These are phyloP conservation scores for Iris pallida DNA, from an alignment of 116 monocot species.

Conservation along the genomic window DNA sequence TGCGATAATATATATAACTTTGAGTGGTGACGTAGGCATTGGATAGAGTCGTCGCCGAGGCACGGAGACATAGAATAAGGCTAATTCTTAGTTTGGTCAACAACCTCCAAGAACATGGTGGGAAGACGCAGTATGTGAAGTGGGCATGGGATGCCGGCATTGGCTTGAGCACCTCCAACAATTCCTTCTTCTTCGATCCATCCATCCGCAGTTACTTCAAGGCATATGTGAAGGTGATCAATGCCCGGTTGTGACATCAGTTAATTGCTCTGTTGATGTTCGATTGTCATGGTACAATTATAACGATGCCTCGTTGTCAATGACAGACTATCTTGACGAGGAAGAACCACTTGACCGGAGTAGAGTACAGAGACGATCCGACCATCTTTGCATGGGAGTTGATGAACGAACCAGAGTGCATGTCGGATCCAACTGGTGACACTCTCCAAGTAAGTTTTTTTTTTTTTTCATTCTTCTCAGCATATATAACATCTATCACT, in stretches of 20 bases:
- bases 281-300: too few species aligned
- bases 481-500: too few species aligned
- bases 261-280: too few species aligned
- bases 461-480: too few species aligned
- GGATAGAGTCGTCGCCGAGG: slow-evolving; percentile 71
- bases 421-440: slow-evolving; percentile 5
- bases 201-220: slow-evolving; percentile 75
- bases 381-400: slow-evolving; percentile 86
- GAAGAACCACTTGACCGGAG: slow-evolving; percentile 77
- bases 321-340: slow-evolving; percentile 64
- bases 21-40: too few species aligned
- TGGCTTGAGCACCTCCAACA: slow-evolving; percentile 55
- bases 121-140: slow-evolving; percentile 81
- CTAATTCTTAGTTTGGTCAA: slow-evolving; percentile 65
- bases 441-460: slow-evolving; percentile 23
- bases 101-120: slow-evolving; percentile 66
- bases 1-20: too few species aligned
- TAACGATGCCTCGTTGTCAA: too few species aligned
- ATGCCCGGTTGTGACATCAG: too few species aligned
- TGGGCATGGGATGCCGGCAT: slow-evolving; percentile 91
- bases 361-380: slow-evolving; percentile 82
- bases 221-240: slow-evolving; percentile 56
- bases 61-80: slow-evolving; percentile 44
- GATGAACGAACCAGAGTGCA: slow-evolving; percentile 80
- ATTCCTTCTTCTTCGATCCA: slow-evolving; percentile 89